Evolutionary conservation across 129 eudicot genomes (phyloP).

Genomic region (Flaveria brownii): DNA sequence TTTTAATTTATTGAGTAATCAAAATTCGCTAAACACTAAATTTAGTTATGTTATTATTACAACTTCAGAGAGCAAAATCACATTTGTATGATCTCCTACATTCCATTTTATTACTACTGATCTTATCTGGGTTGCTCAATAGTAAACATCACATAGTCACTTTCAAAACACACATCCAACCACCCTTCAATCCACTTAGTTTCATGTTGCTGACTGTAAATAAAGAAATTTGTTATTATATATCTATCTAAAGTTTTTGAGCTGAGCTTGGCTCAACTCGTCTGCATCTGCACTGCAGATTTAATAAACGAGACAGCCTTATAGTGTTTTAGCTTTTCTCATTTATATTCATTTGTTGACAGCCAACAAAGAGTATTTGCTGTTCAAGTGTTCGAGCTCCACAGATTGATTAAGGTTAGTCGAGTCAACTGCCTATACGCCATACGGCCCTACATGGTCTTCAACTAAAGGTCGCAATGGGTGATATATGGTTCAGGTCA

Average conservation of each 20-base stretch:
- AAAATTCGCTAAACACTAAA: background rate
- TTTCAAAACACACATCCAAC: background rate
- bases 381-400: slow-evolving; percentile 96
- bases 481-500: background rate
- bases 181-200: background rate
- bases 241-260: background rate
- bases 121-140: background rate
- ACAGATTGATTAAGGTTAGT: slow-evolving; percentile 80
- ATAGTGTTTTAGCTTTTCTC: slow-evolving; percentile 14
- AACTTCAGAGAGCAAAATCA: background rate
- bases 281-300: background rate
- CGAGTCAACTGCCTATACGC: slow-evolving; percentile 7
- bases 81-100: too few relatives aligned
- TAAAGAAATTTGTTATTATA: background rate
- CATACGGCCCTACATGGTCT: background rate
- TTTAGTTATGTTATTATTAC: background rate
- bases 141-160: background rate
- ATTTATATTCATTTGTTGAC: slow-evolving; percentile 33
- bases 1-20: background rate
- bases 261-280: background rate
- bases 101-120: background rate
- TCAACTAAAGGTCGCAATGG: background rate
- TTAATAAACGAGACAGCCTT: background rate
- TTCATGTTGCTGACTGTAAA: background rate
- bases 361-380: slow-evolving; percentile 97